Evolutionary conservation across 192 early-diverging fungal genomes (phyloP), one percentile per base, ranked within the genome.

Genomic region (Gorgonomyces haynaldii): DNA sequence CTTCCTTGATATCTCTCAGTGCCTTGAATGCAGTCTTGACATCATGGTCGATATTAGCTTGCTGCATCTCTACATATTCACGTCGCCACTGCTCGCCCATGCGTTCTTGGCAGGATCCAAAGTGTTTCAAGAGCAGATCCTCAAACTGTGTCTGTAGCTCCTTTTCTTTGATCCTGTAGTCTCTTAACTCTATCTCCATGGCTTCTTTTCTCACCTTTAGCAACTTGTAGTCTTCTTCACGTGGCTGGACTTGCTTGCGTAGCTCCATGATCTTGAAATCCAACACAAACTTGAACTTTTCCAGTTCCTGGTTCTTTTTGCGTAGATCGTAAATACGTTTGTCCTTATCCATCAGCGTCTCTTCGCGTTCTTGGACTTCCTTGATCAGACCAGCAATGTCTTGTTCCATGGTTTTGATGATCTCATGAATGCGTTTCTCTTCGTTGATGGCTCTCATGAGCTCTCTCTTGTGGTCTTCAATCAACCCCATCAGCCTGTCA

Each of bases 211-310:
- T 54, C 7, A 74, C 46, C n/a, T 41, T 34, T 9, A 70, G 44
- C 40, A 76, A 66, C n/a, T n/a, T n/a, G n/a, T n/a, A n/a, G 32
- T 76, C 74, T 29, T 57, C 45, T 53, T 76, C 70, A 25, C 74
- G 24, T 27, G 74, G 74, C 38, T 76, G 68, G 26, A 74, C 62
- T 31, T 76, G 74, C 44, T 76, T 76, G 23, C 61, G 56, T 12
- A 76, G 41, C 52, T 76, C 74, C n/a, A 67, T 34, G 24, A 76
- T 67, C 45, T 76, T 76, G 50, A 72, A 76, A 37, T 76, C 74
- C 20, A 76, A 54, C 8, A 76, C 74, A 51, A 76, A 76, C 45
- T 76, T 76, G 54, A 76, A 76, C 54, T 76, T 76, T 56, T 76
- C 74, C 23, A 76, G 61, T 44, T 76, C 74, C 42, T 76, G 70